Evolutionary conservation across 257 asterid species (phyloP).

Genomic region (Coffea eugenioides): DNA sequence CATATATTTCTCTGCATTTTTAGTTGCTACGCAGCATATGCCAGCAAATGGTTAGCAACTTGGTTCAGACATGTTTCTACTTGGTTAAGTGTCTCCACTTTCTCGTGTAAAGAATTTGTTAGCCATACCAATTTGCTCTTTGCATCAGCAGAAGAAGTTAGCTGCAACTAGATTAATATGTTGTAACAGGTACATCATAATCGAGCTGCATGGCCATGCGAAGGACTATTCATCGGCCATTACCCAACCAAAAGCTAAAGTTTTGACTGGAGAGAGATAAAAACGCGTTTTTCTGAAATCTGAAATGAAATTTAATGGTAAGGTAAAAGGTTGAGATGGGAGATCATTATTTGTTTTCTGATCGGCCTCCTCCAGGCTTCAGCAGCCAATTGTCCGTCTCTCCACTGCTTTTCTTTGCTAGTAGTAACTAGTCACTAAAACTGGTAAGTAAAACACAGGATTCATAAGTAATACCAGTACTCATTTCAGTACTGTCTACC

Average conservation of each 20-base stretch:
- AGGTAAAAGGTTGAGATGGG: background rate
- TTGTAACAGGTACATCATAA: too few species aligned
- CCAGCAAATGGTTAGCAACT: too few species aligned
- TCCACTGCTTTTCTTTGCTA: background rate
- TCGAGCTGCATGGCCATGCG: too few species aligned
- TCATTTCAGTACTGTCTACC: background rate
- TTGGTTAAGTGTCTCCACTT: background rate
- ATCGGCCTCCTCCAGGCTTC: background rate
- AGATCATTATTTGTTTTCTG: background rate
- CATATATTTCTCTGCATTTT: background rate
- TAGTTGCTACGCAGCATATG: background rate
- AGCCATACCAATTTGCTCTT: background rate
- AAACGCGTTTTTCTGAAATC: conserved; percentile 1
- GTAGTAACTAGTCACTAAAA: too few species aligned
- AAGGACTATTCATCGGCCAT: too few species aligned
- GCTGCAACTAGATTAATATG: background rate
- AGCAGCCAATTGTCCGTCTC: background rate
- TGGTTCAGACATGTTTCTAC: background rate
- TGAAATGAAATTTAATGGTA: background rate
- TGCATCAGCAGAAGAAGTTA: background rate
- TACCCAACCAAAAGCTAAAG: too few species aligned
- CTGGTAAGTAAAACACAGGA: too few species aligned
- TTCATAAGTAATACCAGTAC: too few species aligned
- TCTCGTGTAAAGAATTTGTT: background rate
- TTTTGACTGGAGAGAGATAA: background rate